phyloP scores from a whole-genome alignment of 2,329 filamentous ascomycete species.

The Macroventuria anomochaeta region DNA sequence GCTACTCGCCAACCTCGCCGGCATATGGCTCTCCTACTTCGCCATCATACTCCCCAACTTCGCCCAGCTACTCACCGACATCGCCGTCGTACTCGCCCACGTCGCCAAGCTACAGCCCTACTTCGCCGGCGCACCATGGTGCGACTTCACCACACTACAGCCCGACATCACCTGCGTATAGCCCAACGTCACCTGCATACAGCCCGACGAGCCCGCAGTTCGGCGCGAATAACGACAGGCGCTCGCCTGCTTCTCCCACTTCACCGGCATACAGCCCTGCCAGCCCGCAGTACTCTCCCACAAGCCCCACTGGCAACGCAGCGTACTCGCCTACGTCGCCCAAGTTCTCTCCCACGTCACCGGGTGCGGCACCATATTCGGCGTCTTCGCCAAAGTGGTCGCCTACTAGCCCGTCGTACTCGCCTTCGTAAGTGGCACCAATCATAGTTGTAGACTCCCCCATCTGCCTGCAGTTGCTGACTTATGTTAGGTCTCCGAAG shows the following conservation, averaged over 20 bases:
- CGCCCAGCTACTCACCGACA: conserved; percentile 57
- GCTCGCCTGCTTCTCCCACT: conserved; percentile 64
- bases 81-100: conserved; percentile 66
- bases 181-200: conserved; percentile 60
- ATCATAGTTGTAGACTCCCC: conserved; percentile 36
- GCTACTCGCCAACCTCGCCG: conserved; percentile 66
- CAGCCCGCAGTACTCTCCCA: conserved; percentile 62
- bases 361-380: conserved; percentile 36
- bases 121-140: conserved; percentile 57
- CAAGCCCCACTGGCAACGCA: conserved; percentile 59
- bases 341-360: conserved; percentile 51
- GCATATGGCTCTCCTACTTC: conserved; percentile 49
- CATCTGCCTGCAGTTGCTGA: conserved; percentile 26
- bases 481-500: conserved; percentile 40
- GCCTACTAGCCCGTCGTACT: conserved; percentile 53
- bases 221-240: conserved; percentile 39
- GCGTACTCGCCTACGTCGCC: conserved; percentile 58
- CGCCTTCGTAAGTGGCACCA: conserved; percentile 53
- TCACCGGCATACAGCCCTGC: conserved; percentile 76
- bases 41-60: conserved; percentile 61
- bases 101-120: conserved; percentile 57
- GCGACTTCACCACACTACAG: conserved; percentile 55
- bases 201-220: conserved; percentile 61
- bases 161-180: conserved; percentile 59
- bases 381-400: conserved; percentile 50